Evolutionary conservation across 2,329 filamentous ascomycete genomes (phyloP), one percentile per base, ranked within the genome.

Genomic region (Fusarium sp.): DNA sequence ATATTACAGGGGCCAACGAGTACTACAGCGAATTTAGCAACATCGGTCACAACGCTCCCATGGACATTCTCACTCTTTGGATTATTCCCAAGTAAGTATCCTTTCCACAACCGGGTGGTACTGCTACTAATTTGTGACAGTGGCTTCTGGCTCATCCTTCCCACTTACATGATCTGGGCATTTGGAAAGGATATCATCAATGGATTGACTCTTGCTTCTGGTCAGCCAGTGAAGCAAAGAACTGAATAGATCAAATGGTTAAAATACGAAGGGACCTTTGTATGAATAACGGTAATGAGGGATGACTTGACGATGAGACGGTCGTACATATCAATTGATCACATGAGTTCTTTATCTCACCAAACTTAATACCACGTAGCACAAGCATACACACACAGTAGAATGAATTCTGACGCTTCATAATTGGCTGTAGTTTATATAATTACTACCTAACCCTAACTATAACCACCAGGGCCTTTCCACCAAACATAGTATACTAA

Each of bases 21-120:
- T 86, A 85, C 66, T 88, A 80, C 73, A 85, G 84, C 8, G 84
- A 80, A 37, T 89, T 85, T 69, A 81, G 81, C 71, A 87, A 88
- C 72, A 86, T 89, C 58, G 85, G 86, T 43, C 87, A 89, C 74
- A 89, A 89, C 76, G 71, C 77, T 34, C 45, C 77, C 0, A 46
- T 70, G 16, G 78, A 83, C 46, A 77, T 89, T 31, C 56, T 88
- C 44, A 74, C 83, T 53, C 77, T 89, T 50, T 89, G 86, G 86
- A 83, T 88, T 55, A 83, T 89, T 52, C 86, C 86, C 53, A 89
- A 88, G 86, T 88, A 76, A 75, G 86, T 43, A 26, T 2, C 7
- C 10, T 10, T 39, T 1, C 4, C 28, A 28, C 28, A 28, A 28
- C 28, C 28, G 11, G 28, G 12, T 28, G 11, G 28, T 28, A 28